A percentile compares a stretch with the other conserved stretches of the same genome.
These are phyloP conservation scores for Metarhizium rileyi DNA, from an alignment of 2,329 filamentous ascomycete species.

Conservation along the genomic window DNA sequence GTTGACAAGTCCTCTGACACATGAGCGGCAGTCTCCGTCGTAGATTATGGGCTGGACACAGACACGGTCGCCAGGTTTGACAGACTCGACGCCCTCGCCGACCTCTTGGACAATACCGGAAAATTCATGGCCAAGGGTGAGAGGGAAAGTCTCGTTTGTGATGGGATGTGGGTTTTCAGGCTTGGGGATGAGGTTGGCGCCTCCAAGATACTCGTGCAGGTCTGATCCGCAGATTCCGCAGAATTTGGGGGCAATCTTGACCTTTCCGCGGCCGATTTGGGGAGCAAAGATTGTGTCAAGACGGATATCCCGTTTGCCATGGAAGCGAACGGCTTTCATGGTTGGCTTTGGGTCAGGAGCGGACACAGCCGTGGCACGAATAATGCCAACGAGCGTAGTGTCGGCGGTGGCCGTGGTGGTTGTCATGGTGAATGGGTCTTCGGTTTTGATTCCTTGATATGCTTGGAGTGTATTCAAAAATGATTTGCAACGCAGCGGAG, in stretches of 20 bases:
- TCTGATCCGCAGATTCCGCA: conserved; percentile 41
- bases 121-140: conserved; percentile 58
- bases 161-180: conserved; percentile 43
- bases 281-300: conserved; percentile 41
- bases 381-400: conserved; percentile 5
- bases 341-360: conserved; percentile 1
- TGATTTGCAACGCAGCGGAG: neutral
- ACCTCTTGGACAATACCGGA: conserved; percentile 49
- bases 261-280: conserved; percentile 32
- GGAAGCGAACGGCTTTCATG: conserved; percentile 46
- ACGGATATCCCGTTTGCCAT: conserved; percentile 44
- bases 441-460: neutral
- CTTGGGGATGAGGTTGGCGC: conserved; percentile 26
- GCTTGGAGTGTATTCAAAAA: neutral
- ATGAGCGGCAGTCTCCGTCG: conserved; percentile 47
- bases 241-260: conserved; percentile 29
- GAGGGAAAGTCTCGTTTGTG: conserved; percentile 45
- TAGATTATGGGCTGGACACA: conserved; percentile 51
- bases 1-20: conserved; percentile 42
- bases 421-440: conserved; percentile 1
- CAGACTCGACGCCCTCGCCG: conserved; percentile 35
- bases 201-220: conserved; percentile 22
- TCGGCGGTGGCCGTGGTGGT: conserved; percentile 4
- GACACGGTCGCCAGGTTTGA: conserved; percentile 46
- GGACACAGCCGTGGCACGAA: conserved; percentile 6